A percentile compares a stretch with the other conserved stretches of the same genome.
Conservation (phyloP, 495 filamentous ascomycete genomes). For the Xylona heveae region DNA sequence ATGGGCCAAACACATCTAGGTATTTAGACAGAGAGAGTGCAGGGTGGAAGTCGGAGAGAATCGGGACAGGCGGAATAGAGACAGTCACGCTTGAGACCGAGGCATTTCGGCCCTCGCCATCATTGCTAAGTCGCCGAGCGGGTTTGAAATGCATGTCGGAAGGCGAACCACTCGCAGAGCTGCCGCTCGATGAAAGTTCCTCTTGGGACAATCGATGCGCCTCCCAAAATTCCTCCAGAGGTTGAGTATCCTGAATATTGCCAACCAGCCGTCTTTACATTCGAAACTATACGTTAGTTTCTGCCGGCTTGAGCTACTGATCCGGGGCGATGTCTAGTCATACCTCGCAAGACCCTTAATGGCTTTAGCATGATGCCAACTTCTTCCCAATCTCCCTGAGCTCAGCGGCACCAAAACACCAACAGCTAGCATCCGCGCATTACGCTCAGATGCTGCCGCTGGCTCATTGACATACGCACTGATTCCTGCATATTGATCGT, state of each 20-base stretch:
- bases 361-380: constrained; percentile 67
- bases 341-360: constrained; percentile 57
- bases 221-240: constrained; percentile 66
- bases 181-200: constrained; percentile 13
- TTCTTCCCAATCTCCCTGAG: constrained; percentile 68
- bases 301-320: constrained; percentile 2
- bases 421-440: constrained; percentile 83
- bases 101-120: constrained; percentile 27
- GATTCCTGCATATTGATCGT: constrained; percentile 65
- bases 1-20: constrained; percentile 65
- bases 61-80: constrained; percentile 43
- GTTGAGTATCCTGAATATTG: constrained; percentile 30
- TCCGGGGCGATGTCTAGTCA: constrained; percentile 8
- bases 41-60: constrained; percentile 61
- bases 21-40: constrained; percentile 59
- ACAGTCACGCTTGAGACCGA: constrained; percentile 38
- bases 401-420: constrained; percentile 72
- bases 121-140: too few species aligned
- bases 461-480: constrained; percentile 79
- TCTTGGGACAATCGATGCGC: constrained; percentile 31
- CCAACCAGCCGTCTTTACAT: constrained; percentile 24
- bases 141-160: too few species aligned
- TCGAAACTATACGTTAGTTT: constrained; percentile 1
- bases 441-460: constrained; percentile 55
- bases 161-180: too few species aligned